Evolutionary conservation across 2,329 filamentous ascomycete genomes (phyloP).

Genomic region (Aspergillus sergii): DNA sequence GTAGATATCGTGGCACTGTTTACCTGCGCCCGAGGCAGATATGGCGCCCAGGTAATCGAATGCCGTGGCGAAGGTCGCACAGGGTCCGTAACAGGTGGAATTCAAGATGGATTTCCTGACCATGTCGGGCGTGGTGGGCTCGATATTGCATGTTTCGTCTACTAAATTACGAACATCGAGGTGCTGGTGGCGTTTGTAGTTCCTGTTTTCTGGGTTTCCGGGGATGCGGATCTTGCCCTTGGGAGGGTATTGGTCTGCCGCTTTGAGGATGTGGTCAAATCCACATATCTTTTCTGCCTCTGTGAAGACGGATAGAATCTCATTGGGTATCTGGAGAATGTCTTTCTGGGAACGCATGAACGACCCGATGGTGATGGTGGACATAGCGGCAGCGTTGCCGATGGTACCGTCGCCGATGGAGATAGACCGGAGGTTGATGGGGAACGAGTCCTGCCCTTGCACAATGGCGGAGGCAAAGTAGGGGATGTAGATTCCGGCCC

Average conservation of each 20-base stretch:
- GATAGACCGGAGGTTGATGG: slow-evolving; percentile 37
- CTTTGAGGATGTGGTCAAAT: slow-evolving; percentile 31
- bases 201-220: slow-evolving; percentile 34
- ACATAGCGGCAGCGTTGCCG: slow-evolving; percentile 40
- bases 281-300: slow-evolving; percentile 36
- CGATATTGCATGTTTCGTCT: slow-evolving; percentile 25
- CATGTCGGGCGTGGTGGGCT: slow-evolving; percentile 27
- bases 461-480: slow-evolving; percentile 39
- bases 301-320: slow-evolving; percentile 32
- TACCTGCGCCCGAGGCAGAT: slow-evolving; percentile 13
- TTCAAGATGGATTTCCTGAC: slow-evolving; percentile 36
- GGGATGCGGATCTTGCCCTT: slow-evolving; percentile 33
- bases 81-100: slow-evolving; percentile 38
- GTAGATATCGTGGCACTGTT: slow-evolving; percentile 37
- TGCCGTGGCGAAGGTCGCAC: slow-evolving; percentile 40
- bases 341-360: slow-evolving; percentile 31
- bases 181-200: slow-evolving; percentile 25
- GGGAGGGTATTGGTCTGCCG: slow-evolving; percentile 34
- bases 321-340: slow-evolving; percentile 28
- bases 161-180: slow-evolving; percentile 17
- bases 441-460: slow-evolving; percentile 26
- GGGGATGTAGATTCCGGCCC: slow-evolving; percentile 42
- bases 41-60: slow-evolving; percentile 31
- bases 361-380: slow-evolving; percentile 30
- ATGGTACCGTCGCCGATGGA: slow-evolving; percentile 41